Evolutionary conservation across 2,329 filamentous ascomycete species (phyloP), one percentile per base, ranked within the genome.

Genomic region (Aspergillus udagawae): DNA sequence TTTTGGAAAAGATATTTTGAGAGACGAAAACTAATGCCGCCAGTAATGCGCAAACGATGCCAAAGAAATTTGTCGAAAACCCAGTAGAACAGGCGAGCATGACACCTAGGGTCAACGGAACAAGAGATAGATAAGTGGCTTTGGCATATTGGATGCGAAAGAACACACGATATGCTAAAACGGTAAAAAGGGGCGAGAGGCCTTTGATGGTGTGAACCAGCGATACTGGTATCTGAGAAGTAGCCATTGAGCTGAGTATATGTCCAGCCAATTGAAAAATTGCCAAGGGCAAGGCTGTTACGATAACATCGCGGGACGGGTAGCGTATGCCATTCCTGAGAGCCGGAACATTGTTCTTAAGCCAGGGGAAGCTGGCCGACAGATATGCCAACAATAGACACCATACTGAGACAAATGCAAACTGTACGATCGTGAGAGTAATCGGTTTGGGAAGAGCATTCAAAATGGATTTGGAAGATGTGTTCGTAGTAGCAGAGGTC

Each of bases 171-270:
- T 99, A 99, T 53, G 94, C 94, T 55, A 96, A 75, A 45, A 99
- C 94, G 0, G 94, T 99, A 73, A 99, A 95, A 7, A 99, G 81
- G 3, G 94, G 94, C 2, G 93, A 97, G 27, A 99, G 85, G 7
- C 94, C 94, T 78, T 99, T 99, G 77, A 99, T 97, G 1, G 94
- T 99, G 75, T 99, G 94, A 3, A 99, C 94, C 38, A 99, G 83
- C 6, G 94, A 97, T 1, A 99, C 94, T 0, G 94, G 93, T 54
- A 99, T 97, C 72, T 92, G 90, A 52, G 91, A 89, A 32, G 93
- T 99, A 28, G 94, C 93, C 63, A 92, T 94, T 5, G 93, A 96
- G 73, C 91, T 96, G 48, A 97, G 80, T 44, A 99, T 89, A 75
- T 99, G 94, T 4, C 94, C 94, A 38, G 88, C 89, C 52, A 99